These are phyloP conservation scores for Spinellus fusiger DNA, from an alignment of 192 early-diverging fungal genomes.

Conservation along the genomic window DNA sequence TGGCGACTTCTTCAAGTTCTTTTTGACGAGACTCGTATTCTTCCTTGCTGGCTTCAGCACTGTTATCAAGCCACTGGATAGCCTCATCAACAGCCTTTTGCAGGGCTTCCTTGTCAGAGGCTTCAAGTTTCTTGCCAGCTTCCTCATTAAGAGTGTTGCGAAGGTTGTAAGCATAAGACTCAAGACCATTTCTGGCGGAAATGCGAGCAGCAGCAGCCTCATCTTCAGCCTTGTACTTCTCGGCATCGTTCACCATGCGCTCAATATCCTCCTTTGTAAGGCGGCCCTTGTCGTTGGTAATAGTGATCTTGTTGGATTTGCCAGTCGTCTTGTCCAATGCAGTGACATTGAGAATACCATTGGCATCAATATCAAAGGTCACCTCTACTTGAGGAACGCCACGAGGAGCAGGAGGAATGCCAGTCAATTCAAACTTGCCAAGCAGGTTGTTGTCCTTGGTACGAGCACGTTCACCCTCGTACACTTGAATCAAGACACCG, in stretches of 20 bases:
- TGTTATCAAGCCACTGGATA: constrained; percentile 88
- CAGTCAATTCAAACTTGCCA: constrained; percentile 97
- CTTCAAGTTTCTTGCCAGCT: constrained; percentile 68
- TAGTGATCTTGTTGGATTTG: constrained; percentile 95
- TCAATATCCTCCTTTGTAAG: constrained; percentile 98
- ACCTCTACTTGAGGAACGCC: constrained; percentile 98
- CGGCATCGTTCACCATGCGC: constrained; percentile 90
- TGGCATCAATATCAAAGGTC: constrained; percentile 95
- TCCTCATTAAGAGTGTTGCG: constrained; percentile 81
- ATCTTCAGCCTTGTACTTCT: constrained; percentile 89
- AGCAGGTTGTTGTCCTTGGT: constrained; percentile 99
- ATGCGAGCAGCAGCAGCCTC: constrained; percentile 82
- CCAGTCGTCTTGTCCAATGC: constrained; percentile 95
- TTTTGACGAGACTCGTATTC: constrained; percentile 91
- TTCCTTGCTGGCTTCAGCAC: constrained; percentile 89
- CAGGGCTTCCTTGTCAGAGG: constrained; percentile 81
- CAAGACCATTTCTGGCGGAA: constrained; percentile 88
- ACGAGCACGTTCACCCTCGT: constrained; percentile 94
- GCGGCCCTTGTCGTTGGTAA: constrained; percentile 98
- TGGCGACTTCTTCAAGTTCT: constrained; percentile 86
- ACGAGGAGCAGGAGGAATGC: constrained; percentile 95
- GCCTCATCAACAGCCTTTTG: constrained; percentile 77
- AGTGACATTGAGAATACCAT: constrained; percentile 96
- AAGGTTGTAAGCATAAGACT: constrained; percentile 97
- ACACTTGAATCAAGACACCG: constrained; percentile 94